Percentiles rank a stretch among this genome's conserved stretches.
Evolutionary conservation across 306 rosid species (phyloP).

Genomic region (Macrotyloma uniflorum): DNA sequence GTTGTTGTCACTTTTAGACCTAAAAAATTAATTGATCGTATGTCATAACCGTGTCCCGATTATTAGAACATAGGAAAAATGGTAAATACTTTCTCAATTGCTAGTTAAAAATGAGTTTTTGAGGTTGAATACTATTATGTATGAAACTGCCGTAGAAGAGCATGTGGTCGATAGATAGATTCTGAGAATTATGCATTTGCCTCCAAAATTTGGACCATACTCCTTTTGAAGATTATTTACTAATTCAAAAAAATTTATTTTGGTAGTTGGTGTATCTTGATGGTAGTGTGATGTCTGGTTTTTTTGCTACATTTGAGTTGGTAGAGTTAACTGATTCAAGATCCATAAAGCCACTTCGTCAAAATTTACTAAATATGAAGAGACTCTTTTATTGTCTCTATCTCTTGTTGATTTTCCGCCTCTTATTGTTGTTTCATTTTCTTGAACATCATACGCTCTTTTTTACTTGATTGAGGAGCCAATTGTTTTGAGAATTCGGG

Average conservation of each 20-base stretch:
- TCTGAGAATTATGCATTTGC: neutral
- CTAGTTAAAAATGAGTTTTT: neutral
- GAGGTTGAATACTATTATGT: neutral
- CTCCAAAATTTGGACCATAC: slow-evolving; percentile 10
- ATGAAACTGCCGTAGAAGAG: neutral
- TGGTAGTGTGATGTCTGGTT: slow-evolving; percentile 1
- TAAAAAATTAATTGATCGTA: neutral
- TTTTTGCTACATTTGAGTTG: slow-evolving; percentile 9
- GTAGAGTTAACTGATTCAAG: slow-evolving; percentile 24
- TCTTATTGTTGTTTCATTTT: slow-evolving; percentile 9
- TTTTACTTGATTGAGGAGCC: neutral
- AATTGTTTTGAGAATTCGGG: slow-evolving; percentile 6
- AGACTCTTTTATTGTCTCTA: neutral
- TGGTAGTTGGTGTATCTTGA: slow-evolving; percentile 15
- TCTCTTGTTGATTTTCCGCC: slow-evolving; percentile 18
- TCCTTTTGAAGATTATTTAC: slow-evolving; percentile 20
- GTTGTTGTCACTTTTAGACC: neutral
- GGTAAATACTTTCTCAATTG: neutral
- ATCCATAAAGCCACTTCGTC: slow-evolving; percentile 18
- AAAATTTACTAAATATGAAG: slow-evolving; percentile 6
- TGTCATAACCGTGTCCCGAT: slow-evolving; percentile 14
- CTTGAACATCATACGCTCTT: slow-evolving; percentile 3
- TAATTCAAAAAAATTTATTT: slow-evolving; percentile 20
- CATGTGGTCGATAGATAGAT: neutral
- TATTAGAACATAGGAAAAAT: neutral